A percentile compares a stretch with the other conserved stretches of the same genome.
Conservation (phyloP, 352 stramenopile species). For the Pythium folliculosum region DNA sequence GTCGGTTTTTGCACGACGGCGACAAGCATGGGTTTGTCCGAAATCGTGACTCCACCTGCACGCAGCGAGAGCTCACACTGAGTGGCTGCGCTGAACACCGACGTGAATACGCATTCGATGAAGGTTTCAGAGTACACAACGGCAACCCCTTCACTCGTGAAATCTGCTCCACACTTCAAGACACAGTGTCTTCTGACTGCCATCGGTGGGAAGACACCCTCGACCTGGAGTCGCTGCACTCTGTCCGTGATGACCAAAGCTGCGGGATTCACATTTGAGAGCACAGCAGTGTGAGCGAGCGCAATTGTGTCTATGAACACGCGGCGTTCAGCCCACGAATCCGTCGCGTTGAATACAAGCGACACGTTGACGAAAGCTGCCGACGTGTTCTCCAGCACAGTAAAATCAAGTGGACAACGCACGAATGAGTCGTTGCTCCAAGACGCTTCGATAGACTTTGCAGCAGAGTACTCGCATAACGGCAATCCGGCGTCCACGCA, state of each 20-base stretch:
- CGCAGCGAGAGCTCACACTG: constrained; percentile 12
- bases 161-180: constrained; percentile 3
- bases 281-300: not conserved
- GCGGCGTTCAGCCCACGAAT: not conserved
- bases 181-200: constrained; percentile 1
- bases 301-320: constrained; percentile 1
- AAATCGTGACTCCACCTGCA: constrained; percentile 1
- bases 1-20: not conserved
- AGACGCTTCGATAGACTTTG: not conserved
- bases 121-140: constrained; percentile 7
- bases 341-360: not conserved
- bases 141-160: not conserved
- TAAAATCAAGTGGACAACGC: constrained; percentile 11
- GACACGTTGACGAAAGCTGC: constrained; percentile 6
- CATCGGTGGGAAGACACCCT: constrained; percentile 14
- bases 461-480: constrained; percentile 13
- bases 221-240: constrained; percentile 9
- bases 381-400: not conserved
- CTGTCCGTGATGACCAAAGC: constrained; percentile 2
- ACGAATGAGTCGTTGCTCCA: constrained; percentile 9
- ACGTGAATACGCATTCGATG: constrained; percentile 15
- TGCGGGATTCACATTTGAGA: constrained; percentile 2
- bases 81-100: not conserved
- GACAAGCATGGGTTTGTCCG: constrained; percentile 3
- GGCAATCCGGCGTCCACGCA: not conserved